These are phyloP conservation scores for Cercospora beticola DNA, from an alignment of 2,329 filamentous ascomycete species.

Conservation along the genomic window DNA sequence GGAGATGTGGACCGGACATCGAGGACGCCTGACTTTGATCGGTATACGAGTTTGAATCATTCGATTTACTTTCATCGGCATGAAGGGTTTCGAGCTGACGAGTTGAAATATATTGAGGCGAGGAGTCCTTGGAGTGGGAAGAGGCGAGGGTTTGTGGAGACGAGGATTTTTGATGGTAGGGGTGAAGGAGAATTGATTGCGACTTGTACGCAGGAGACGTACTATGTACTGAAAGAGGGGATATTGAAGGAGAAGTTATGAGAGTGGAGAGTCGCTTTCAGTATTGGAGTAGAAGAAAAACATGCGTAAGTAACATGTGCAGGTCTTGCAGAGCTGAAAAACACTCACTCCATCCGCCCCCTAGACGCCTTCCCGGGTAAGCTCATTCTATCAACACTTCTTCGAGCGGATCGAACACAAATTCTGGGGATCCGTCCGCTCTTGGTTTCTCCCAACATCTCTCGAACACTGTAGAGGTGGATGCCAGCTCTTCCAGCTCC, in stretches of 20 bases:
- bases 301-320: no score
- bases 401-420: background rate
- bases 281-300: no score
- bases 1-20: conserved; percentile 10
- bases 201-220: conserved; percentile 71
- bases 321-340: no score
- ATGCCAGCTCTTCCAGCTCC: background rate
- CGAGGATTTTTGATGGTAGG: conserved; percentile 62
- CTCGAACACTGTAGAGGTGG: background rate
- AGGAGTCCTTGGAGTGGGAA: conserved; percentile 73
- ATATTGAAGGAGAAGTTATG: conserved; percentile 1
- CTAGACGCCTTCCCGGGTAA: no score
- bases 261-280: background rate
- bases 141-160: conserved; percentile 68
- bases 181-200: conserved; percentile 68
- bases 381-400: background rate
- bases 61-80: conserved; percentile 52
- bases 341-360: no score
- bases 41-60: conserved; percentile 51
- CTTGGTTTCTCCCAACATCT: background rate
- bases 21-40: conserved; percentile 8
- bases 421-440: background rate
- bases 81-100: conserved; percentile 46
- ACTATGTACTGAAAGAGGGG: conserved; percentile 18
- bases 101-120: conserved; percentile 77